Evolutionary conservation across 768 basidiomycete species (phyloP), one percentile per base, ranked within the genome.

Genomic region (Lactarius sp.): DNA sequence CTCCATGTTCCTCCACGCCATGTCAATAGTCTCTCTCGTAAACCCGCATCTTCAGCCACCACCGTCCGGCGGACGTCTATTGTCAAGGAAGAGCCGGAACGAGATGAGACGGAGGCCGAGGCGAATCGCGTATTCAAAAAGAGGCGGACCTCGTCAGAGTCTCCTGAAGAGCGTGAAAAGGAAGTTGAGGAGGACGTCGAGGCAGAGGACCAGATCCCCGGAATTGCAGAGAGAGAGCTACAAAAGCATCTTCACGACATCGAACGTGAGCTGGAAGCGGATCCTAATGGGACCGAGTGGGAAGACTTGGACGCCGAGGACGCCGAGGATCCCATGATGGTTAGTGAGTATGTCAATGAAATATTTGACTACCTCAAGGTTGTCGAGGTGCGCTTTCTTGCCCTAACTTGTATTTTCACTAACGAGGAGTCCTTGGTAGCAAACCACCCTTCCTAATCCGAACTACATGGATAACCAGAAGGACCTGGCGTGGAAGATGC

Each of bases 251-350:
- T 72, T 39, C 66, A 67, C 33, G 53, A 67, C 16, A 63, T 67
- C 20, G 77, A 84, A 37, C 77, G 77, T 13, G 83, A 85, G 65
- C 73, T 70, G 3, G 90, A 90, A 71, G 86, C 83, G 4, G 86
- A 88, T 67, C 86, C 85, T 3, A 79, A 88, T 60, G 80, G 79
- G 66, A 68, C 77, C 70, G 77, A 81, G 71, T 98, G 94, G 95
- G 90, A 90, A 36, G 96, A 98, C 71, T 81, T 98, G 16, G 94
- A 98, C 67, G 85, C 84, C 1, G 94, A 95, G 22, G 95, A 98
- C 72, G 84, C 79, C 58, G 93, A 94, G 55, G 96, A 99, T 71
- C 97, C 96, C 14, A 80, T 92, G 64, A 98, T 98, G 95, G 95
- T 97, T 68, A 89, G 88, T 77, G 93, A 98, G 75, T 99, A 99